These are phyloP conservation scores for Simmondsia chinensis DNA, from an alignment of 148 eudicot species.

Conservation along the genomic window DNA sequence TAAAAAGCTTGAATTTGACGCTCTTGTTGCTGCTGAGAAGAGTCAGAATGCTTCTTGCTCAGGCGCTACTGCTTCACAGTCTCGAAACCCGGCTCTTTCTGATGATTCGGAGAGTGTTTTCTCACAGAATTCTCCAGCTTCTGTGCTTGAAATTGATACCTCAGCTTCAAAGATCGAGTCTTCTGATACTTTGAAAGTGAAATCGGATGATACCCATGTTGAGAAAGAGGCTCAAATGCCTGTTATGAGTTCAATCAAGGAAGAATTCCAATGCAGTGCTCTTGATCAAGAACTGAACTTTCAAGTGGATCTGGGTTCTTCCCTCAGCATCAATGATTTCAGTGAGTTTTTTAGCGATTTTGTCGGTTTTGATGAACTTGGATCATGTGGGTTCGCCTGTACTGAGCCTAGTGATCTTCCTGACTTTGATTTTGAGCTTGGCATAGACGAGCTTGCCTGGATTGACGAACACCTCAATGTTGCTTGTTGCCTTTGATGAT, in stretches of 20 bases:
- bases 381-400: slow-evolving; percentile 24
- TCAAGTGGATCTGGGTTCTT: slow-evolving; percentile 36
- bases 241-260: slow-evolving; percentile 13
- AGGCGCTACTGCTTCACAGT: too few species aligned
- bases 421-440: slow-evolving; percentile 57
- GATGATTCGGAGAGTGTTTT: slow-evolving; percentile 33
- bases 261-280: slow-evolving; percentile 18
- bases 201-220: neutral
- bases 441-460: slow-evolving; percentile 42
- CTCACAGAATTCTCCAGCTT: slow-evolving; percentile 44
- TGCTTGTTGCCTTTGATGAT: slow-evolving; percentile 65
- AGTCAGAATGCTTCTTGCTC: slow-evolving; percentile 21
- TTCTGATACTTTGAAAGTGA: neutral
- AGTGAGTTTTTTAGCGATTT: slow-evolving; percentile 27
- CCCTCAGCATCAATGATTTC: slow-evolving; percentile 21
- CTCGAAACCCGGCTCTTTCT: slow-evolving; percentile 21
- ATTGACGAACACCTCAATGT: slow-evolving; percentile 55
- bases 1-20: slow-evolving; percentile 30
- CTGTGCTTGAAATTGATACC: slow-evolving; percentile 44
- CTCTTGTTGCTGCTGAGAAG: slow-evolving; percentile 18
- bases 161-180: slow-evolving; percentile 9
- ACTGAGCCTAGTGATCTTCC: slow-evolving; percentile 40
- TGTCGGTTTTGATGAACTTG: slow-evolving; percentile 25
- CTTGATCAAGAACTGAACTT: slow-evolving; percentile 40
- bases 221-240: too few species aligned